phyloP scores from a whole-genome alignment of 257 asterid species.

The Nicotiana benthamiana region DNA sequence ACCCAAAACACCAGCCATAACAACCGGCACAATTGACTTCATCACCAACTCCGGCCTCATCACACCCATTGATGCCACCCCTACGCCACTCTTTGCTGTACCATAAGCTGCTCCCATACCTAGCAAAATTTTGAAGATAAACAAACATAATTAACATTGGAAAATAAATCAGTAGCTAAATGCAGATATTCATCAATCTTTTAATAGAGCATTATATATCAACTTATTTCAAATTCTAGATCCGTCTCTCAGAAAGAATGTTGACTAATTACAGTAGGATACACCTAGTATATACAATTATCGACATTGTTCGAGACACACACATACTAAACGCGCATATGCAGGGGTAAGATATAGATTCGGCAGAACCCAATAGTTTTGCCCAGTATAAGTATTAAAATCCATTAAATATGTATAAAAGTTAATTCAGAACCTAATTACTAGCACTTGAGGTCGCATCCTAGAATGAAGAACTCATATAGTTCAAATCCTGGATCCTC shows the following conservation, averaged over 20 bases:
- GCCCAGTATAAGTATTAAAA: too few relatives aligned
- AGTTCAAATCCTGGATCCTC: too few relatives aligned
- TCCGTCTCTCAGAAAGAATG: not conserved
- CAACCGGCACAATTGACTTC: constrained; percentile 30
- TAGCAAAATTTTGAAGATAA: not conserved
- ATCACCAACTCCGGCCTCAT: constrained; percentile 33
- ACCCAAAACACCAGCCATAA: constrained; percentile 31
- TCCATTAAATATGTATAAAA: too few relatives aligned
- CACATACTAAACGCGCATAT: not conserved
- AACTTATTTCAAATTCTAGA: not conserved
- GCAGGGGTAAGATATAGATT: too few relatives aligned
- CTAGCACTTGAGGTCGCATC: too few relatives aligned
- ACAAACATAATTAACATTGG: not conserved
- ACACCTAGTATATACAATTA: not conserved
- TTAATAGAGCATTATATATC: not conserved
- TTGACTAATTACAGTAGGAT: not conserved
- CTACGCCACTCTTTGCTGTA: constrained; percentile 22
- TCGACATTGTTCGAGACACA: not conserved
- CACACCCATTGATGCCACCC: constrained; percentile 31
- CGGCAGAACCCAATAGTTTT: too few relatives aligned
- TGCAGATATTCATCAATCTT: not conserved
- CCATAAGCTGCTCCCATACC: constrained; percentile 25
- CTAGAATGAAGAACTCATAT: too few relatives aligned
- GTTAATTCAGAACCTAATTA: too few relatives aligned
- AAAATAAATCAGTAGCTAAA: not conserved